phyloP scores from a whole-genome alignment of 768 basidiomycete species.

The Boletus sp. region DNA sequence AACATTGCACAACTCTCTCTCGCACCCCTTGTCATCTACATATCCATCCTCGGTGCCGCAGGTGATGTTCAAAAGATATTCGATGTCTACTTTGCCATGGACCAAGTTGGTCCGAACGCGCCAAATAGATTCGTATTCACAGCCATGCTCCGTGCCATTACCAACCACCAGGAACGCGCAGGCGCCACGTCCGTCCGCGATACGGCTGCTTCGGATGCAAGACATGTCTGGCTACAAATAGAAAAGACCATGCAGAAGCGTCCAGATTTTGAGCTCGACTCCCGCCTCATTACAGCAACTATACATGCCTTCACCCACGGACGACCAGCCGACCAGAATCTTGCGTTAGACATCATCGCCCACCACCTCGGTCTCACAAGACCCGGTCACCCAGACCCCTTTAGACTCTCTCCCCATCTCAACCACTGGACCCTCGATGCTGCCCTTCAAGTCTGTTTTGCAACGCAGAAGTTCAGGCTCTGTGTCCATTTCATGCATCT shows the following conservation, averaged over 20 bases:
- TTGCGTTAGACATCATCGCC: conserved; percentile 62
- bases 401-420: conserved; percentile 42
- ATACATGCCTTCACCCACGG: conserved; percentile 59
- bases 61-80: conserved; percentile 65
- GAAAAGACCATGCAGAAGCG: conserved; percentile 48
- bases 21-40: conserved; percentile 56
- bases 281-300: conserved; percentile 48
- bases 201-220: conserved; percentile 59
- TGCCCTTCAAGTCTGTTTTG: conserved; percentile 56
- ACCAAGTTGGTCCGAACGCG: conserved; percentile 58
- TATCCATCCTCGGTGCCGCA: conserved; percentile 62
- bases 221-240: conserved; percentile 68
- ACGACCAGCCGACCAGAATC: conserved; percentile 54
- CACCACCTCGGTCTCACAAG: conserved; percentile 62
- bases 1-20: conserved; percentile 47
- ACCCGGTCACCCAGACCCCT: conserved; percentile 41
- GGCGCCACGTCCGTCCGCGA: conserved; percentile 32
- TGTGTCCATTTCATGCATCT: conserved; percentile 59
- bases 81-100: conserved; percentile 71
- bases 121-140: conserved; percentile 63
- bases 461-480: conserved; percentile 44
- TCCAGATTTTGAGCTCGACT: conserved; percentile 51
- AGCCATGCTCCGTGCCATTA: conserved; percentile 58
- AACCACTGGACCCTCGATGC: conserved; percentile 48
- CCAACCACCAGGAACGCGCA: conserved; percentile 18